A percentile compares a stretch with the other conserved stretches of the same genome.
Conservation (phyloP, 225 moss, liverwort and hornwort genomes). For the Physcomitrellopsis africana region DNA sequence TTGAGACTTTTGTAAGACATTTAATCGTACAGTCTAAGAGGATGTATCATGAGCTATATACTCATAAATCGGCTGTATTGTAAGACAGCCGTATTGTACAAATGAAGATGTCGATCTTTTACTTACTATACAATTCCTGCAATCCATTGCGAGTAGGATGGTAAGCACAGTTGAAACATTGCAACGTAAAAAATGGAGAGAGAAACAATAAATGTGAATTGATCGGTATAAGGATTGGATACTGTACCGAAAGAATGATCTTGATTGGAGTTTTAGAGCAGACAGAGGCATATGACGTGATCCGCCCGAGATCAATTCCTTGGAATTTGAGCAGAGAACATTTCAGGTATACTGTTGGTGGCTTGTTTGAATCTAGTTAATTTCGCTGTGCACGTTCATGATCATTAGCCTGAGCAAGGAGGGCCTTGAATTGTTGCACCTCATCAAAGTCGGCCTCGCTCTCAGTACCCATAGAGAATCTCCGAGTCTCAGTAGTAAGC, state of each 20-base stretch:
- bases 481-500: conserved; percentile 44
- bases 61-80: conserved; percentile 27
- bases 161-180: not conserved
- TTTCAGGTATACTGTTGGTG: not conserved
- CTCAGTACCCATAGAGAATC: conserved; percentile 54
- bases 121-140: conserved; percentile 30
- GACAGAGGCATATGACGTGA: not conserved
- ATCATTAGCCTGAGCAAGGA: conserved; percentile 53
- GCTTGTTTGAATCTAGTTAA: not conserved
- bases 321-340: not conserved
- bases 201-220: not conserved
- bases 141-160: not conserved
- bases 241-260: conserved; percentile 31
- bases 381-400: conserved; percentile 45
- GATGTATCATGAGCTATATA: conserved; percentile 37
- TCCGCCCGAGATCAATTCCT: not conserved
- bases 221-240: not conserved
- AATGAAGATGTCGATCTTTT: conserved; percentile 1
- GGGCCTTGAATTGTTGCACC: conserved; percentile 59
- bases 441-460: conserved; percentile 65
- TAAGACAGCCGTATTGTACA: conserved; percentile 24
- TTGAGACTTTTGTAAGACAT: conserved; percentile 27
- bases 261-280: not conserved
- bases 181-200: not conserved
- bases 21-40: conserved; percentile 23